Evolutionary conservation across 2,329 filamentous ascomycete species (phyloP).

Genomic region (Thielaviopsis musarum): DNA sequence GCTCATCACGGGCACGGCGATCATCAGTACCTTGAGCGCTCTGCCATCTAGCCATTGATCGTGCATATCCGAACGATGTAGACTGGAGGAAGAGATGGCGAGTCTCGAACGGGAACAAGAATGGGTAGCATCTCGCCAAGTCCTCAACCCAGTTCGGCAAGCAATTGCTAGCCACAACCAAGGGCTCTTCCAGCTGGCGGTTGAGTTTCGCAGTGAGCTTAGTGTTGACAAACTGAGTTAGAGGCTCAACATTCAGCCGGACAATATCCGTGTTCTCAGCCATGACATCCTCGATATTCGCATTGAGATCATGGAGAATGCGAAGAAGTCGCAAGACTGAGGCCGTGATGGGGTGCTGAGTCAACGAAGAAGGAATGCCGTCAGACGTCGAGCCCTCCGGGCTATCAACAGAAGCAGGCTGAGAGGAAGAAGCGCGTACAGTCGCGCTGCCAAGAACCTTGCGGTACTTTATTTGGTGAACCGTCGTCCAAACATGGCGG

Average conservation of each 20-base stretch:
- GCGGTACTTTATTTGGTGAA: slow-evolving; percentile 84
- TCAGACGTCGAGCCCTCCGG: slow-evolving; percentile 27
- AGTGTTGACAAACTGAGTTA: slow-evolving; percentile 94
- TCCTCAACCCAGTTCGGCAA: slow-evolving; percentile 94
- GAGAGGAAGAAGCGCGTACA: slow-evolving; percentile 42
- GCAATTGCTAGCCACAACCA: slow-evolving; percentile 94
- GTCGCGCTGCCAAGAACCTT: slow-evolving; percentile 71
- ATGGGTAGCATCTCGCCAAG: slow-evolving; percentile 80
- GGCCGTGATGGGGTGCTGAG: slow-evolving; percentile 68
- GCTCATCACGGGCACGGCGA: slow-evolving; percentile 71
- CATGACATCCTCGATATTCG: slow-evolving; percentile 81
- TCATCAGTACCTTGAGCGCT: slow-evolving; percentile 74
- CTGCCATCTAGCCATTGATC: slow-evolving; percentile 96
- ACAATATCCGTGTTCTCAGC: slow-evolving; percentile 56
- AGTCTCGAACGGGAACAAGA: slow-evolving; percentile 96
- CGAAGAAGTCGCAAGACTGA: slow-evolving; percentile 78
- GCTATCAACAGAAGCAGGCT: neutral
- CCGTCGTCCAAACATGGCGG: slow-evolving; percentile 74
- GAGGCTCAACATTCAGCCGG: slow-evolving; percentile 60
- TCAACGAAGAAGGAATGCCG: slow-evolving; percentile 60
- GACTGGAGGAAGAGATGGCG: slow-evolving; percentile 93
- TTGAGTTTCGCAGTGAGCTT: slow-evolving; percentile 97
- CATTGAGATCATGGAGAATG: slow-evolving; percentile 82
- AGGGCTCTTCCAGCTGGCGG: slow-evolving; percentile 83
- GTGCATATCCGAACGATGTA: slow-evolving; percentile 92